Conservation (phyloP, 2,329 filamentous ascomycete species). For the Colletotrichum sp. region DNA sequence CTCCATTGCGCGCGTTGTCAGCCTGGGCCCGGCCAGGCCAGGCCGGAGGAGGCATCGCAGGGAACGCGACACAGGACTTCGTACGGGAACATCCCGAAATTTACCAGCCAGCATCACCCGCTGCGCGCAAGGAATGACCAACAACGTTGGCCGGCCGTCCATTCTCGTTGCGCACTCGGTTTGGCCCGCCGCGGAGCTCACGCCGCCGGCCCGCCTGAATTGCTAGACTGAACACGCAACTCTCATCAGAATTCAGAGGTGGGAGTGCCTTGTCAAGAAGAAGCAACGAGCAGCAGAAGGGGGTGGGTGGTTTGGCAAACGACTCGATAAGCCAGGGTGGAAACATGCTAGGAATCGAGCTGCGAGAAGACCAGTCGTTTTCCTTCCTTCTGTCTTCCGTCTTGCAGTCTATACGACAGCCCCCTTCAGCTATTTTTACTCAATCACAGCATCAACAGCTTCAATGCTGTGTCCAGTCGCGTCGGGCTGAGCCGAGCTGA, state of each 20-base stretch:
- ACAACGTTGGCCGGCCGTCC: neutral
- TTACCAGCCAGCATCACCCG: neutral
- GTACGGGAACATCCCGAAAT: neutral
- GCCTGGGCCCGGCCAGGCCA: neutral
- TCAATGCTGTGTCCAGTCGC: neutral
- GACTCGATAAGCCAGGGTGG: neutral
- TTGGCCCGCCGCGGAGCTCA: neutral
- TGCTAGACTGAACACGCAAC: neutral
- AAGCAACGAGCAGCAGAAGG: conserved; percentile 7
- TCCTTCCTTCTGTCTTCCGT: neutral
- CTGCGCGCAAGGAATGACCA: neutral
- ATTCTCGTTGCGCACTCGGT: neutral
- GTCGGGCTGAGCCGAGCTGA: neutral
- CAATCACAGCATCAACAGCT: neutral
- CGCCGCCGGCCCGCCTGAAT: neutral
- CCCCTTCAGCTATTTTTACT: neutral
- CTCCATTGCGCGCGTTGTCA: neutral
- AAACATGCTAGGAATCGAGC: neutral
- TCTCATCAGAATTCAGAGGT: neutral
- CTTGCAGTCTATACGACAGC: neutral
- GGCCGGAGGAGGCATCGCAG: conserved; percentile 5
- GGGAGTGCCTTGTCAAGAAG: conserved; percentile 13
- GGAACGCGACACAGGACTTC: conserved; percentile 5
- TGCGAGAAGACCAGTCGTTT: neutral
- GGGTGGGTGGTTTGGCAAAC: neutral